Percentiles rank a stretch among this genome's conserved stretches.
Conservation (phyloP, 75 land plant species). For the Pinus albicaulis region DNA sequence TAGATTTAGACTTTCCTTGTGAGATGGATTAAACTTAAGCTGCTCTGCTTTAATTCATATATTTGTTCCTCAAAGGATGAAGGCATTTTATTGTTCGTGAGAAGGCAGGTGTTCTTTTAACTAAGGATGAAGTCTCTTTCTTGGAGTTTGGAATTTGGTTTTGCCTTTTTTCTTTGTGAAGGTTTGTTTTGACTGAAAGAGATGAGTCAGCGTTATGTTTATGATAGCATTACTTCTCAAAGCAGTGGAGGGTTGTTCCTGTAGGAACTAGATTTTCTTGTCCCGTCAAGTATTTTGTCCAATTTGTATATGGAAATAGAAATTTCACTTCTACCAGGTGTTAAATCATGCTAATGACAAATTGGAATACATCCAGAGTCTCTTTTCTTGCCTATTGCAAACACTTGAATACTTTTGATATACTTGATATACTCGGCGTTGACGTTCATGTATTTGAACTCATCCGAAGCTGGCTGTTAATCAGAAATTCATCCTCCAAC, state of each 20-base stretch:
- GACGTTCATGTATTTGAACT: too few relatives aligned
- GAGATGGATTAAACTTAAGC: neutral
- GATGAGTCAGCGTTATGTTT: neutral
- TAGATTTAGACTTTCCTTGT: neutral
- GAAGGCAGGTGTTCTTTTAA: neutral
- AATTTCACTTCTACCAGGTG: too few relatives aligned
- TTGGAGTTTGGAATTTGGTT: neutral
- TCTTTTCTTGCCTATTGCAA: too few relatives aligned
- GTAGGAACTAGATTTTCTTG: neutral
- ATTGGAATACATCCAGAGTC: too few relatives aligned
- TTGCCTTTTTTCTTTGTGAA: neutral
- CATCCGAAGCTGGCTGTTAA: too few relatives aligned
- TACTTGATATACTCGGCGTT: too few relatives aligned
- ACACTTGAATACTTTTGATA: too few relatives aligned
- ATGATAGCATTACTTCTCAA: neutral
- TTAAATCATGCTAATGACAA: too few relatives aligned
- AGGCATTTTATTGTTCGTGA: neutral
- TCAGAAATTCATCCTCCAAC: too few relatives aligned
- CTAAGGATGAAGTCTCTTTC: neutral
- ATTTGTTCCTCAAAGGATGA: neutral
- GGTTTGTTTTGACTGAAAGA: neutral
- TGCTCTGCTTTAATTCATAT: neutral
- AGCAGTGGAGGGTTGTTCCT: neutral
- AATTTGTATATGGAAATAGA: neutral
- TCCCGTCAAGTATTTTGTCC: neutral